Percentiles rank a stretch among this genome's conserved stretches.
Conservation (phyloP, 2,329 filamentous ascomycete genomes). For the Paecilomyces dactylethromorphus region DNA sequence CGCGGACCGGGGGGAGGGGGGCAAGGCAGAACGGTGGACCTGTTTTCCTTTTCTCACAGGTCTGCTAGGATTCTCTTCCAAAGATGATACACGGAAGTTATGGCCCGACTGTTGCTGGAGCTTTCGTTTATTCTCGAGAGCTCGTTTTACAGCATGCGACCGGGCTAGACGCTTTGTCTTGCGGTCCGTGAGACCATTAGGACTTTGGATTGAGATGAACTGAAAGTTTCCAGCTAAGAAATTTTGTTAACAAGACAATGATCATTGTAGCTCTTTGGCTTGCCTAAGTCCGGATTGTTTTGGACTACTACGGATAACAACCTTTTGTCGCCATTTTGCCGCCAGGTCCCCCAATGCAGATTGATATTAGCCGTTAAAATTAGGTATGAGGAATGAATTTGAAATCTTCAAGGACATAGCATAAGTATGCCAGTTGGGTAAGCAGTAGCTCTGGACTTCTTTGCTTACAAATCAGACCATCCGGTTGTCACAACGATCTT, state of each 20-base stretch:
- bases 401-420: too few relatives aligned
- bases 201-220: conserved; percentile 14
- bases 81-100: conserved; percentile 15
- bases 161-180: conserved; percentile 16
- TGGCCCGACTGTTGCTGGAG: conserved; percentile 15
- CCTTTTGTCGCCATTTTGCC: not conserved
- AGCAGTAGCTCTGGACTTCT: too few relatives aligned
- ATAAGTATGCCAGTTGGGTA: too few relatives aligned
- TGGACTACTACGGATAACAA: not conserved
- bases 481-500: too few relatives aligned
- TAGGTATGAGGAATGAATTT: too few relatives aligned
- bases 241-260: not conserved
- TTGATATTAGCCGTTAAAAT: too few relatives aligned
- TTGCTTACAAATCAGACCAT: too few relatives aligned
- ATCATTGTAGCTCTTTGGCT: not conserved
- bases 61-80: not conserved
- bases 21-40: not conserved
- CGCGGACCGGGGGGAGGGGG: not conserved
- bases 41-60: not conserved
- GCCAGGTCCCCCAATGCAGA: too few relatives aligned
- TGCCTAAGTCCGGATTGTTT: not conserved
- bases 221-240: not conserved
- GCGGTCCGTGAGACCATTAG: conserved; percentile 9
- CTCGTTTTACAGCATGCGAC: conserved; percentile 24
- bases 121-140: conserved; percentile 21